Conservation (phyloP, 805 yeast species). For the Ogataea paraovalis region DNA sequence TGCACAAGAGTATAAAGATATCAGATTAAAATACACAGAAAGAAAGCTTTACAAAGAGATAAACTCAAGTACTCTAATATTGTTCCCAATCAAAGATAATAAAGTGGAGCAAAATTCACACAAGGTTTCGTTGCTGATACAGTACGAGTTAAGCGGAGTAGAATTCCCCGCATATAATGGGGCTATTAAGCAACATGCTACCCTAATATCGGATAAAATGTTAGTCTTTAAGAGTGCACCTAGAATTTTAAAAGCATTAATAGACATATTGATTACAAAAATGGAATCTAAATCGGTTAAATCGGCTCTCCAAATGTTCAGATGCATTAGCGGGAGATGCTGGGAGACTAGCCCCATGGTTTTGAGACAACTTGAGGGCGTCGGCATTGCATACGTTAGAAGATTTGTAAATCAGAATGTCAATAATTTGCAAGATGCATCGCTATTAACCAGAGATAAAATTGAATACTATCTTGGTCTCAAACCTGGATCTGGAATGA, state of each 20-base stretch:
- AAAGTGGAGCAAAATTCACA: constrained; percentile 29
- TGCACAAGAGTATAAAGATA: constrained; percentile 38
- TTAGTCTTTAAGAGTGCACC: constrained; percentile 39
- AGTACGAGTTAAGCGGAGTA: constrained; percentile 47
- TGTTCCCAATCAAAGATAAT: constrained; percentile 33
- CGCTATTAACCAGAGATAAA: constrained; percentile 21
- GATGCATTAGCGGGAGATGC: constrained; percentile 41
- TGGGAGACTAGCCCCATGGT: constrained; percentile 49
- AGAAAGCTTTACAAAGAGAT: constrained; percentile 42
- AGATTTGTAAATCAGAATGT: constrained; percentile 37
- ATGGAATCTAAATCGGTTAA: constrained; percentile 40
- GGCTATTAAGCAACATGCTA: constrained; percentile 34
- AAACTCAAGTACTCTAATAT: constrained; percentile 35
- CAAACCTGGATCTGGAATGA: constrained; percentile 31
- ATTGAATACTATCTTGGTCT: constrained; percentile 2
- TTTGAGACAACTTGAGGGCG: constrained; percentile 44
- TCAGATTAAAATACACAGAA: constrained; percentile 41
- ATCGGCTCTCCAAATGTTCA: constrained; percentile 34
- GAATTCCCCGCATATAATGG: constrained; percentile 44
- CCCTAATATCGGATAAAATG: constrained; percentile 42
- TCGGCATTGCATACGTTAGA: constrained; percentile 40
- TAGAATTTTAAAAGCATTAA: constrained; percentile 40
- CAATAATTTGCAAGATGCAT: constrained; percentile 29
- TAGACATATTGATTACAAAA: constrained; percentile 40
- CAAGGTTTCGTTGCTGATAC: constrained; percentile 41